Evolutionary conservation across 2,329 filamentous ascomycete species (phyloP).

Genomic region (Fusarium nisikadoi): DNA sequence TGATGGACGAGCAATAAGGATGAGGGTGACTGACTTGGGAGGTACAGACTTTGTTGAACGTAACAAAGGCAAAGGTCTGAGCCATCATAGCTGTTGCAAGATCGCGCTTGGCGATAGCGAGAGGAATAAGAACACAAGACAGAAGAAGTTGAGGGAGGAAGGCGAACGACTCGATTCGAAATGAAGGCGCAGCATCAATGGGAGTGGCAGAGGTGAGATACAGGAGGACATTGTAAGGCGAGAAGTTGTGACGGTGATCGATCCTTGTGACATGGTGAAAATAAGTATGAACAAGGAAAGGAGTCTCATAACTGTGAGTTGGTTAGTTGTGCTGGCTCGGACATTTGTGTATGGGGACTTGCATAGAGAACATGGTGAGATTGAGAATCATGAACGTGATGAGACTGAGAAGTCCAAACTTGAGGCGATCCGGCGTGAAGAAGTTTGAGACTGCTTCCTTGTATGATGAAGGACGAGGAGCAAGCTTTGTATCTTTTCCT

Average conservation of each 20-base stretch:
- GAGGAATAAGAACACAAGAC: slow-evolving; percentile 78
- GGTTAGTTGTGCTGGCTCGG: background rate
- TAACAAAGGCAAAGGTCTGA: slow-evolving; percentile 96
- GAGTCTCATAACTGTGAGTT: slow-evolving; percentile 73
- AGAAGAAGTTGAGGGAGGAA: slow-evolving; percentile 90
- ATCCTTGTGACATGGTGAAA: slow-evolving; percentile 92
- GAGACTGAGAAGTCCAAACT: slow-evolving; percentile 72
- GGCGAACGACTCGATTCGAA: slow-evolving; percentile 78
- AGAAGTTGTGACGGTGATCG: slow-evolving; percentile 98
- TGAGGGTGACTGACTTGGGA: slow-evolving; percentile 76
- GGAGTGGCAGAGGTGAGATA: slow-evolving; percentile 81
- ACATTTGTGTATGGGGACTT: slow-evolving; percentile 47
- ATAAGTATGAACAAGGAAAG: slow-evolving; percentile 90
- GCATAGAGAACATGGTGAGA: slow-evolving; percentile 79
- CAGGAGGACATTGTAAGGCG: slow-evolving; percentile 90
- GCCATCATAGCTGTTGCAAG: slow-evolving; percentile 87
- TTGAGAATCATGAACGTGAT: slow-evolving; percentile 80
- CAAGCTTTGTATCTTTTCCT: slow-evolving; percentile 22
- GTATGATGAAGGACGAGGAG: slow-evolving; percentile 28
- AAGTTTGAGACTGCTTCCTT: slow-evolving; percentile 53
- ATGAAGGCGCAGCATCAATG: slow-evolving; percentile 46
- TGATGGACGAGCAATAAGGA: background rate
- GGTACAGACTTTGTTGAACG: slow-evolving; percentile 99
- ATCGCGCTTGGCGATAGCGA: slow-evolving; percentile 82
- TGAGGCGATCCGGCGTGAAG: slow-evolving; percentile 64